Conservation (phyloP, 1,139 yeast genomes). For the Candida sp. region DNA sequence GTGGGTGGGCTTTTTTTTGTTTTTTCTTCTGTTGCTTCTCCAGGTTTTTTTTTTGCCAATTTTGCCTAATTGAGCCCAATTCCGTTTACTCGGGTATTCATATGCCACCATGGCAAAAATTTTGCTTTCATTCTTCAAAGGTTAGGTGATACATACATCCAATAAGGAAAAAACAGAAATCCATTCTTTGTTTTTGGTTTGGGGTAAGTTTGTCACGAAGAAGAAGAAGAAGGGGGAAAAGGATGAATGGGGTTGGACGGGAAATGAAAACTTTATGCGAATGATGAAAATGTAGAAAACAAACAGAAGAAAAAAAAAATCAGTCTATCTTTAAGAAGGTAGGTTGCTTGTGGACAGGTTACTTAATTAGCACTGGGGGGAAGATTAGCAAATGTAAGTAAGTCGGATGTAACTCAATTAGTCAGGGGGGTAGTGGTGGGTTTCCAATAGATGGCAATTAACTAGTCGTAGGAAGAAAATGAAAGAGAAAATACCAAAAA, state of each 20-base stretch:
- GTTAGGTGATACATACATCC: constrained; percentile 27
- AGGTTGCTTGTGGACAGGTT: too few relatives aligned
- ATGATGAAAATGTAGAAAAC: neutral
- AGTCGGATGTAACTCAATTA: too few relatives aligned
- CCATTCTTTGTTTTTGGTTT: constrained; percentile 19
- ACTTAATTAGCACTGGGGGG: neutral
- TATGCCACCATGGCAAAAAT: too few relatives aligned
- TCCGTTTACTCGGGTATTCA: neutral
- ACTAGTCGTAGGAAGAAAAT: neutral
- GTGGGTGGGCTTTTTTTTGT: too few relatives aligned
- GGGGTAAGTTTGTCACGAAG: neutral
- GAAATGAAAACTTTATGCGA: neutral
- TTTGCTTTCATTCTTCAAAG: too few relatives aligned
- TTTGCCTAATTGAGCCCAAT: neutral
- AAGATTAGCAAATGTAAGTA: too few relatives aligned
- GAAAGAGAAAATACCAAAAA: neutral
- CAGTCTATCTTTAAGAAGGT: neutral
- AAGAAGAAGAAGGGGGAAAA: neutral
- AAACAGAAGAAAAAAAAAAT: neutral
- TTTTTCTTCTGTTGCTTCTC: neutral
- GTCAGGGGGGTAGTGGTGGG: neutral
- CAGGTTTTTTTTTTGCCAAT: neutral
- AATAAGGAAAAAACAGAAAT: constrained; percentile 33
- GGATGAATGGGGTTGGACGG: neutral
- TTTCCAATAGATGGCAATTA: neutral